These are phyloP conservation scores for Amanita molliuscula DNA, from an alignment of 768 basidiomycete genomes.

Conservation along the genomic window DNA sequence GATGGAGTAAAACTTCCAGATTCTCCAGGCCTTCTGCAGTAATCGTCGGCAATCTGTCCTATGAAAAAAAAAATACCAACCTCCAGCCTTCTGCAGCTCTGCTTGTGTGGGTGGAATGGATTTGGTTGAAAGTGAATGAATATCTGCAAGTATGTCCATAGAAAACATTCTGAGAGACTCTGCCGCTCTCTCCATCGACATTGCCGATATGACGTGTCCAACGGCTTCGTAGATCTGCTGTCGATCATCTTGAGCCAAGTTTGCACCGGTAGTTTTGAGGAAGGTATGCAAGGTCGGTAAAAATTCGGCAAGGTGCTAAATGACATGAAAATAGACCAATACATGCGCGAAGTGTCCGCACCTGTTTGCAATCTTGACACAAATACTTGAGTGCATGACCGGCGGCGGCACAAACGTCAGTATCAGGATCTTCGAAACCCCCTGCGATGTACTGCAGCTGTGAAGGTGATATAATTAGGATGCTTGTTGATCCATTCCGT, in stretches of 20 bases:
- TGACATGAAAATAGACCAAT: constrained; percentile 1
- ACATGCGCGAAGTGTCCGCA: constrained; percentile 18
- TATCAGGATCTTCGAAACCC: constrained; percentile 76
- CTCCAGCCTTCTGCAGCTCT: constrained; percentile 54
- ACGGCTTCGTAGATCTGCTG: constrained; percentile 94
- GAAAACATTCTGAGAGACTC: constrained; percentile 81
- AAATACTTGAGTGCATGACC: constrained; percentile 94
- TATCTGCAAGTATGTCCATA: constrained; percentile 68
- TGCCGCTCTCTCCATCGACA: constrained; percentile 85
- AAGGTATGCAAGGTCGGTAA: constrained; percentile 88
- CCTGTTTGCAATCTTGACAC: constrained; percentile 92
- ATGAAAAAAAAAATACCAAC: constrained; percentile 34
- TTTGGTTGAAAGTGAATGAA: constrained; percentile 56
- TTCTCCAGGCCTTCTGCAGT: constrained; percentile 77
- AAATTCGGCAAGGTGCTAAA: constrained; percentile 83
- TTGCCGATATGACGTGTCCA: constrained; percentile 87
- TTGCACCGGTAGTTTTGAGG: constrained; percentile 66
- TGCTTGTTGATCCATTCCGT: constrained; percentile 94
- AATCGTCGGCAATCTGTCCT: constrained; percentile 1
- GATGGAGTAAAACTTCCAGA: constrained; percentile 82
- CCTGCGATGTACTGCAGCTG: constrained; percentile 87
- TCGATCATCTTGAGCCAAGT: constrained; percentile 78
- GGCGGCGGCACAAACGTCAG: constrained; percentile 85
- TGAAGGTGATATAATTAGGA: constrained; percentile 72
- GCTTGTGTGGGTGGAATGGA: constrained; percentile 50